These are phyloP conservation scores for Pseudonectria buxi DNA, from an alignment of 2,329 filamentous ascomycete genomes.

Conservation along the genomic window DNA sequence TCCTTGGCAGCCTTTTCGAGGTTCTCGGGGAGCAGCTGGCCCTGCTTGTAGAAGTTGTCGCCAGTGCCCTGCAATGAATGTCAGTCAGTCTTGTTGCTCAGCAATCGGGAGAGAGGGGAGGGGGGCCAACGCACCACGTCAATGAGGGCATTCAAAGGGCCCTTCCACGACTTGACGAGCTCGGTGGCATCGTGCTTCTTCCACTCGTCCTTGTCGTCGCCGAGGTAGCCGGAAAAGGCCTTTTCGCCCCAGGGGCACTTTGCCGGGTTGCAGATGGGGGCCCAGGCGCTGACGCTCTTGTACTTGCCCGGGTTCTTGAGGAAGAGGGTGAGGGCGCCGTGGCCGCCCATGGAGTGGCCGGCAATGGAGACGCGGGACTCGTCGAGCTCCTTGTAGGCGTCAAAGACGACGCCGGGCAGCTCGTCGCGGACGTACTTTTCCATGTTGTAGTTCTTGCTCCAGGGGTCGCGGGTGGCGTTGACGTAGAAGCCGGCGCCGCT, in stretches of 20 bases:
- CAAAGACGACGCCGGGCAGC: constrained; percentile 72
- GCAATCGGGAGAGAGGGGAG: no score
- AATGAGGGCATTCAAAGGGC: constrained; percentile 68
- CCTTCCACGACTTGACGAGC: constrained; percentile 69
- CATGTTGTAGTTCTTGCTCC: constrained; percentile 79
- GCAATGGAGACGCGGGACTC: constrained; percentile 67
- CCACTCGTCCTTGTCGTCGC: constrained; percentile 69
- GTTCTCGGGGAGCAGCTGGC: constrained; percentile 90
- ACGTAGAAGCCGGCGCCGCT: constrained; percentile 91
- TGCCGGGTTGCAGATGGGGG: constrained; percentile 80
- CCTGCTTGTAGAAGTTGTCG: constrained; percentile 95
- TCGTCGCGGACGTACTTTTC: constrained; percentile 87
- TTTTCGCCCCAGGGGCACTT: constrained; percentile 93
- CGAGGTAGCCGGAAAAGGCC: constrained; percentile 87
- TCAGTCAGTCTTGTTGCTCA: background rate
- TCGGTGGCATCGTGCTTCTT: constrained; percentile 88
- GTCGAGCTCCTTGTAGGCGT: constrained; percentile 66
- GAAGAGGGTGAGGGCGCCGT: constrained; percentile 88
- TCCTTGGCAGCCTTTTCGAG: constrained; percentile 73
- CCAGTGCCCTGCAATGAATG: constrained; percentile 62
- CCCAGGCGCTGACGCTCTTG: constrained; percentile 82
- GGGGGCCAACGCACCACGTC: constrained; percentile 61
- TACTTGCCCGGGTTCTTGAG: constrained; percentile 88
- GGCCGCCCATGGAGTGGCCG: constrained; percentile 95
- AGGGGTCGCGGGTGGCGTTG: constrained; percentile 72